Conservation (phyloP, 1,139 yeast species). For the Yamadazyma mexicana region DNA sequence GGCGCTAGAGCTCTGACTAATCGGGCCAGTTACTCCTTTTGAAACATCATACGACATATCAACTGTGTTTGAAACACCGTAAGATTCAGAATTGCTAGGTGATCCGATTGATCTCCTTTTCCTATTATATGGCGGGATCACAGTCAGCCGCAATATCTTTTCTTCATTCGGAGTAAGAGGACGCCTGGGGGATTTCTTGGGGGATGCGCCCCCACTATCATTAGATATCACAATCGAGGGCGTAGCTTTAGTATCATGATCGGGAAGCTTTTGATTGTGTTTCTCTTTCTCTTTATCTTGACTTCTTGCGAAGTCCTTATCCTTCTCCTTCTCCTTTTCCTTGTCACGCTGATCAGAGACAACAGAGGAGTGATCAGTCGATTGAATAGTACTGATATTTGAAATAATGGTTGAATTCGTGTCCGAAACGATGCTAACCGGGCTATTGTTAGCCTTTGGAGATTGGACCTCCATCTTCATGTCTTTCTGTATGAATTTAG, state of each 20-base stretch:
- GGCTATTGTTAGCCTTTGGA: constrained; percentile 20
- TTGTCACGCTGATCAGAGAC: constrained; percentile 18
- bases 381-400: constrained; percentile 29
- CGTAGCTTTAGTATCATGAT: constrained; percentile 13
- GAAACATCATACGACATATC: no score
- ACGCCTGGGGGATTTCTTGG: constrained; percentile 22
- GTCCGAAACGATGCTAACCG: constrained; percentile 29
- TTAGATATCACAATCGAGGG: constrained; percentile 21
- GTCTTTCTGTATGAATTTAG: constrained; percentile 8
- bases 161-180: constrained; percentile 32
- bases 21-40: no score
- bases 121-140: constrained; percentile 25
- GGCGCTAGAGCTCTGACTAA: no score
- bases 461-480: constrained; percentile 10
- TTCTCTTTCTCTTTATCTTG: not conserved
- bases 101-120: not conserved
- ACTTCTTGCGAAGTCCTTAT: no score
- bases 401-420: constrained; percentile 31
- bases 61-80: no score
- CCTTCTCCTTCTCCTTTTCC: constrained; percentile 1
- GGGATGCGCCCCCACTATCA: constrained; percentile 9
- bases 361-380: constrained; percentile 35
- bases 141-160: constrained; percentile 27
- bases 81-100: no score
- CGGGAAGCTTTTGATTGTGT: constrained; percentile 9